Conservation (phyloP, 139 green algal species). For the Mychonastes homosphaera region DNA sequence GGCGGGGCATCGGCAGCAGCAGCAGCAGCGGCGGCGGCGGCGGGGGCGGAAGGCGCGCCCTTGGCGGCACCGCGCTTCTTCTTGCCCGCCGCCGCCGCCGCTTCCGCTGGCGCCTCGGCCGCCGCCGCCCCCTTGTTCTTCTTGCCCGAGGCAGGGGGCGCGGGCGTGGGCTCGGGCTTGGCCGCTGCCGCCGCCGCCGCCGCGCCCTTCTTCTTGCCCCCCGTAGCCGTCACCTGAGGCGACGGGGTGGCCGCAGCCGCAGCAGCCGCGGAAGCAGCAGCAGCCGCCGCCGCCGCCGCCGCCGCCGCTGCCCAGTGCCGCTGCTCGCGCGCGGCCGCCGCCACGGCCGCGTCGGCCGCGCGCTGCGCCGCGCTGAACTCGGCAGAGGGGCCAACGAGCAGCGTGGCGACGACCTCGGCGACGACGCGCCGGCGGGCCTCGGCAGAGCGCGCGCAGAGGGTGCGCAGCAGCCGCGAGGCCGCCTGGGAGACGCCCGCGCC, state of each 20-base stretch:
- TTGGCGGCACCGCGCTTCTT: too few species aligned
- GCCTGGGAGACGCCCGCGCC: slow-evolving; percentile 4
- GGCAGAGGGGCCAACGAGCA: slow-evolving; percentile 17
- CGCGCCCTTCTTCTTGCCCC: slow-evolving; percentile 7
- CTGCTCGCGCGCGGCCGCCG: slow-evolving; percentile 11
- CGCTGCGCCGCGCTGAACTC: slow-evolving; percentile 2
- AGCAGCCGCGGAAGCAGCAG: neutral
- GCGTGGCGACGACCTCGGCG: slow-evolving; percentile 47
- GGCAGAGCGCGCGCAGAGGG: slow-evolving; percentile 55
- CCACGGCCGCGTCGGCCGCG: slow-evolving; percentile 6
- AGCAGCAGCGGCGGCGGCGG: neutral
- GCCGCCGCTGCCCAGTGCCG: neutral
- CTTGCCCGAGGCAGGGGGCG: too few species aligned
- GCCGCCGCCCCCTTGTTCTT: too few species aligned
- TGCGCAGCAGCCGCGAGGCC: slow-evolving; percentile 38
- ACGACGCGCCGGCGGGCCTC: slow-evolving; percentile 72
- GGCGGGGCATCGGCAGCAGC: slow-evolving; percentile 2
- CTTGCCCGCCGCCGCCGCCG: too few species aligned
- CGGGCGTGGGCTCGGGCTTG: too few species aligned
- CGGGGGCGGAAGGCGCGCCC: neutral
- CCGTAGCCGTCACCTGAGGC: slow-evolving; percentile 21
- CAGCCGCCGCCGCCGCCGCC: slow-evolving; percentile 2
- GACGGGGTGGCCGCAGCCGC: neutral
- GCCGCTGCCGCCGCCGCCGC: neutral
- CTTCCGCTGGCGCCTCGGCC: too few species aligned